Conservation (phyloP, 257 asterid species). For the Verbena officinalis region DNA sequence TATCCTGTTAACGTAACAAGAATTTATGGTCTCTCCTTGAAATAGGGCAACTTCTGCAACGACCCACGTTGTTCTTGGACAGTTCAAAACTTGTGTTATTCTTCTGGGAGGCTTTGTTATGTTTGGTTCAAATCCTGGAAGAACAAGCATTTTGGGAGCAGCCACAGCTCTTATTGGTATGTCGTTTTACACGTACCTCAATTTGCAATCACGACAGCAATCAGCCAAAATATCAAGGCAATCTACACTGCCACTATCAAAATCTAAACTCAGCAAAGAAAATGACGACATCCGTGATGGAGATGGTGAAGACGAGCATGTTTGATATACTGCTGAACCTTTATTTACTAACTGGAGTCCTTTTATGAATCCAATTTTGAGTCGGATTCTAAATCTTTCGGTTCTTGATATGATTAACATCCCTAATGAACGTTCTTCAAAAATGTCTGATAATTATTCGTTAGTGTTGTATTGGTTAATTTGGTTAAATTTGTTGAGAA, state of each 20-base stretch:
- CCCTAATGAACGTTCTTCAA: not conserved
- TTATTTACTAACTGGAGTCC: conserved; percentile 15
- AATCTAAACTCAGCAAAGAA: conserved; percentile 83
- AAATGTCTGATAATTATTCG: not conserved
- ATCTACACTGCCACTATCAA: conserved; percentile 63
- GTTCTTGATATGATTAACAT: conserved; percentile 7
- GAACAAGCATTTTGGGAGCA: conserved; percentile 81
- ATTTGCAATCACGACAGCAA: conserved; percentile 66
- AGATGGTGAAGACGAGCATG: conserved; percentile 60
- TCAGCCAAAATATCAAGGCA: conserved; percentile 49
- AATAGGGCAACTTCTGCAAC: conserved; percentile 95
- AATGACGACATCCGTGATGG: conserved; percentile 46
- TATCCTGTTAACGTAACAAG: no score
- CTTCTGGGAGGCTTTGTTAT: conserved; percentile 85
- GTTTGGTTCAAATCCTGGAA: conserved; percentile 92
- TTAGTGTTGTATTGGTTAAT: conserved; percentile 2
- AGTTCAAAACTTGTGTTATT: conserved; percentile 93
- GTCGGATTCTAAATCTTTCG: conserved; percentile 6
- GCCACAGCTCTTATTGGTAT: conserved; percentile 76
- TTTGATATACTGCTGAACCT: conserved; percentile 27
- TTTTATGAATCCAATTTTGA: conserved; percentile 8
- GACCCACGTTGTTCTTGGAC: conserved; percentile 95
- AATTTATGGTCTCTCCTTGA: not conserved
- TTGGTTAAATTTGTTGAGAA: conserved; percentile 7
- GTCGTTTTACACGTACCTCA: conserved; percentile 87